These are phyloP conservation scores for Plasmodium yoelii DNA, from an alignment of 169 alveolate genomes.

Conservation along the genomic window DNA sequence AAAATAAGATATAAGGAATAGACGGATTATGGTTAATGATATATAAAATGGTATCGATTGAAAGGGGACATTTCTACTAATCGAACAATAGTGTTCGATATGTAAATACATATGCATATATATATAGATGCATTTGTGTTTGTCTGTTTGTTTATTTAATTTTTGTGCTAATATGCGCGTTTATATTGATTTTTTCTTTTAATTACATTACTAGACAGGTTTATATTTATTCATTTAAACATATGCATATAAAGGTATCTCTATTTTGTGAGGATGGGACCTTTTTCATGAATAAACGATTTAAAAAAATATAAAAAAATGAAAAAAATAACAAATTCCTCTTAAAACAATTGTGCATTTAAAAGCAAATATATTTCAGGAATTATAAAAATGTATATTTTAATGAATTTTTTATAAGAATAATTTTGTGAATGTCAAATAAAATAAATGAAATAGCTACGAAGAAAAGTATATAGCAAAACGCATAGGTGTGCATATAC, in stretches of 20 bases:
- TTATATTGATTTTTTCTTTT: too few relatives aligned
- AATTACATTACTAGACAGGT: too few relatives aligned
- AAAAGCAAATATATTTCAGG: conserved; percentile 25
- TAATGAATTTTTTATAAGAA: conserved; percentile 2
- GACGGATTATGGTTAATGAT: neutral
- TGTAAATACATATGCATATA: too few relatives aligned
- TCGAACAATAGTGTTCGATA: too few relatives aligned
- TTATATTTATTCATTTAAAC: too few relatives aligned
- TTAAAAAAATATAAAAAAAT: neutral
- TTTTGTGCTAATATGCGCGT: too few relatives aligned
- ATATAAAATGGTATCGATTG: too few relatives aligned
- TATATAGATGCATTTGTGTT: too few relatives aligned
- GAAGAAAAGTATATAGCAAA: neutral
- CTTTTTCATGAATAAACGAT: neutral
- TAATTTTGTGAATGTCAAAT: conserved; percentile 17
- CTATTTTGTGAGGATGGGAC: neutral
- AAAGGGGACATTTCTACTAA: too few relatives aligned
- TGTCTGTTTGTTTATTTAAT: too few relatives aligned
- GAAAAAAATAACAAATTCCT: conserved; percentile 20
- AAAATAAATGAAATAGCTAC: neutral
- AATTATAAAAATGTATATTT: conserved; percentile 31
- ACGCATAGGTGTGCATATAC: too few relatives aligned
- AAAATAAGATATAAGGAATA: neutral
- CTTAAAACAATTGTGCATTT: conserved; percentile 4
- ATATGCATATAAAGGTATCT: too few relatives aligned